Evolutionary conservation across 768 basidiomycete genomes (phyloP).

Genomic region (Auriscalpium orientale): DNA sequence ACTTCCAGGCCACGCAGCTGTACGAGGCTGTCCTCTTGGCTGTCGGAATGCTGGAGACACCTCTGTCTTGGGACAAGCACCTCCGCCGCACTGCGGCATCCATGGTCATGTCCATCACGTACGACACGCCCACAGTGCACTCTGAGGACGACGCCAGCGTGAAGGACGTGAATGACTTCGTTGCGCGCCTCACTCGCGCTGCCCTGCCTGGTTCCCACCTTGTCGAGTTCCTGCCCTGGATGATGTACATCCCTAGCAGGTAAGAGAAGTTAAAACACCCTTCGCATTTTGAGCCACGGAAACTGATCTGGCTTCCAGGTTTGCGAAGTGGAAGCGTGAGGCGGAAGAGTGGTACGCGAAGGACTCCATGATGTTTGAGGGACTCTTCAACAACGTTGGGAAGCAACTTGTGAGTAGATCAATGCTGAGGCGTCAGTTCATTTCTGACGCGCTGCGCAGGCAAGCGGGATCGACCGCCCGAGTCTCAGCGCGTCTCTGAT

Average conservation of each 20-base stretch:
- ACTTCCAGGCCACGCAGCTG: not conserved
- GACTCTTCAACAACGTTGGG: not conserved
- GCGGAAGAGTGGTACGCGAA: not conserved
- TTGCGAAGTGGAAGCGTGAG: constrained; percentile 6
- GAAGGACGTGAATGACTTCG: not conserved
- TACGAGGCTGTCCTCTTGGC: not conserved
- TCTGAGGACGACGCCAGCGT: not conserved
- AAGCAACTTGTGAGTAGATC: not conserved
- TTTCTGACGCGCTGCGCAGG: not conserved
- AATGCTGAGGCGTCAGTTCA: not conserved
- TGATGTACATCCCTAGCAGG: constrained; percentile 4
- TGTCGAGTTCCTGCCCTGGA: constrained; percentile 5
- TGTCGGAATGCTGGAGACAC: not conserved
- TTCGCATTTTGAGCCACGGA: not conserved
- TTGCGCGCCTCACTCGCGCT: not conserved
- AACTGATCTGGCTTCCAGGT: not conserved
- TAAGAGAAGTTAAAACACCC: not conserved
- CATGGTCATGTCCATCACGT: not conserved
- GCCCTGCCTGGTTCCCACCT: constrained; percentile 1
- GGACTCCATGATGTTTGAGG: not conserved
- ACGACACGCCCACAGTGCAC: not conserved
- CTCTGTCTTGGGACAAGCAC: not conserved
- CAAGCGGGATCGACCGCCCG: not conserved
- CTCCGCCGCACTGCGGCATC: not conserved
- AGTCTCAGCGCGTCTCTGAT: constrained; percentile 2